Base-by-base conservation (phyloP, 495 filamentous ascomycete species). In the Neurospora intermedia region DNA sequence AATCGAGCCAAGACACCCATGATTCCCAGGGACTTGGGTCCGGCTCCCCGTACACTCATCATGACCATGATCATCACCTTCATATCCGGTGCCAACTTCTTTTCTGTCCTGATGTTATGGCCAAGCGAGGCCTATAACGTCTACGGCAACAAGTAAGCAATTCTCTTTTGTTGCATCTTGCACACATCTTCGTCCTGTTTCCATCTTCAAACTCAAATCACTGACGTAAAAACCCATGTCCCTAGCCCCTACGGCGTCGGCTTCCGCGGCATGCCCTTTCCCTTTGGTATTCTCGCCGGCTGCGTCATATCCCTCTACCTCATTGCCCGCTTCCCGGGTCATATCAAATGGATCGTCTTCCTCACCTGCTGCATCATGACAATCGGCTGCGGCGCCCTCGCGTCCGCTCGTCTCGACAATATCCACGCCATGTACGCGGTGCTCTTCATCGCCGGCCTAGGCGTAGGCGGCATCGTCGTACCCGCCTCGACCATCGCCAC, bases 81-180 rank as follows among this genome's bases (percentile, higher is more conserved):
- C 80, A 91, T 93, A 66, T 89, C 87, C 10, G 91, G 91, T 11
- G 89, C 90, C 71, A 92, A 92, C 78, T 93, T 92, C 85, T 92
- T 92, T 82, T 89, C 89, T 16, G 87, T 92, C 4, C 78, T 93
- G 38, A 86, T 92, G 80, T 89, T 93, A 76, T 93, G 91, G 91
- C 91, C 91, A 0, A 91, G 89, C 0, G 87, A 93, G 80, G 88
- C 90, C 1, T 92, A 89, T 83, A 92, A 92, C 76, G 89, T 92
- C 10, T 92, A 91, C 74, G 90, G 90, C 16, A 89, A 92, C 73
- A 87, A 91, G 79, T 79, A 48, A 70, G 78, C 74, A 23, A 20
- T 20, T 10, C 18, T 9, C 43, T n/a, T 7, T 18, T n/a, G 9
- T 46, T n/a, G 15, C 6, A 2, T 15, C 46, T 20, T 54, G 10